phyloP scores from a whole-genome alignment of 176 grass and related monocot species.

The Aegilops tauschii region DNA sequence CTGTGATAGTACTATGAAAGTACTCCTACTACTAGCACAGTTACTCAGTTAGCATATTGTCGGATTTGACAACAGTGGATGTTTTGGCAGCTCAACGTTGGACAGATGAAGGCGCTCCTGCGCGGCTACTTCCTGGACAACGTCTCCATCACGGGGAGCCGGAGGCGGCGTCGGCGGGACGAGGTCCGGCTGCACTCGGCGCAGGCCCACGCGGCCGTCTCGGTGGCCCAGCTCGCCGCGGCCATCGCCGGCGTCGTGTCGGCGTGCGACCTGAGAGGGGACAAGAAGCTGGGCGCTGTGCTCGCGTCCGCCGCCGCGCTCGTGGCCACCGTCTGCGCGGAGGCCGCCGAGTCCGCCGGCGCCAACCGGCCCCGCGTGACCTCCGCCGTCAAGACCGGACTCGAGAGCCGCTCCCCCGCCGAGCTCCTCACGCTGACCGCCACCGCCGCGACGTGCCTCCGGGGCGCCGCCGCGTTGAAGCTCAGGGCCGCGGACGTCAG shows the following conservation, averaged over 20 bases:
- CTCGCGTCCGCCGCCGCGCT: slow-evolving; percentile 71
- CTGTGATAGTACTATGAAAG: neutral
- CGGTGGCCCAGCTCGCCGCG: slow-evolving; percentile 74
- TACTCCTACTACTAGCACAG: too few relatives aligned
- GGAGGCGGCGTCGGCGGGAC: slow-evolving; percentile 48
- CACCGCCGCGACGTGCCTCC: slow-evolving; percentile 76
- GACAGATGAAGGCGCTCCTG: slow-evolving; percentile 50
- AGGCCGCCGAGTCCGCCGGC: slow-evolving; percentile 65
- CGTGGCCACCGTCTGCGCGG: slow-evolving; percentile 87
- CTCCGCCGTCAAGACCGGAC: slow-evolving; percentile 53
- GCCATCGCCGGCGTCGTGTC: slow-evolving; percentile 62
- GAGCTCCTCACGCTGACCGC: slow-evolving; percentile 71
- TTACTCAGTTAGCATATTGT: slow-evolving; percentile 5
- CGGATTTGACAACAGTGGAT: slow-evolving; percentile 22
- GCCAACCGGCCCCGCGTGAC: slow-evolving; percentile 45
- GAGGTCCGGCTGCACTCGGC: slow-evolving; percentile 65
- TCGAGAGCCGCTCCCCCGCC: slow-evolving; percentile 49
- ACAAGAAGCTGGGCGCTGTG: slow-evolving; percentile 42
- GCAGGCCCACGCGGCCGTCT: slow-evolving; percentile 74
- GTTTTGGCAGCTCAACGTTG: slow-evolving; percentile 47
- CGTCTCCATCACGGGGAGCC: slow-evolving; percentile 43
- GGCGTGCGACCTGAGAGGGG: slow-evolving; percentile 37
- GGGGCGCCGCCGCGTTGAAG: slow-evolving; percentile 69
- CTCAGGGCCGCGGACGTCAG: slow-evolving; percentile 48
- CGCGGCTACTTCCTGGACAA: slow-evolving; percentile 48